phyloP scores from a whole-genome alignment of 148 eudicot species.

The Fagopyrum esculentum region DNA sequence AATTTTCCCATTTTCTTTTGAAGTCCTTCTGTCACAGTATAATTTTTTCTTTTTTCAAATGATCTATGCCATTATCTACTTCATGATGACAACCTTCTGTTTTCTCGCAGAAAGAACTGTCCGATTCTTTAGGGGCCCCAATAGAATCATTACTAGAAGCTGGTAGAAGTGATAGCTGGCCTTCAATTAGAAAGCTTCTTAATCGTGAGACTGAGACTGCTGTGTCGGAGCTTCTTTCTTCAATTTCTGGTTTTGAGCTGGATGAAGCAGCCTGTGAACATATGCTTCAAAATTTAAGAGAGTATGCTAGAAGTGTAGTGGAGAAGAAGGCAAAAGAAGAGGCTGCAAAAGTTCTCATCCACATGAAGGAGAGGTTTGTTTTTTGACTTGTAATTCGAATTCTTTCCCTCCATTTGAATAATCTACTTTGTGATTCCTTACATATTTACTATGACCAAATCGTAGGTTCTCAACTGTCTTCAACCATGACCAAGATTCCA shows the following conservation, averaged over 20 bases:
- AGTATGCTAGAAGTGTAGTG: conserved; percentile 28
- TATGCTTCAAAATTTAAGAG: conserved; percentile 23
- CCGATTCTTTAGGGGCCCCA: conserved; percentile 26
- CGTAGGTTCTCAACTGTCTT: conserved; percentile 33
- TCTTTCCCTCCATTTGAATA: background rate
- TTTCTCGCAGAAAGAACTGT: conserved; percentile 10
- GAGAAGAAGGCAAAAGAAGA: conserved; percentile 37
- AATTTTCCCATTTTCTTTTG: too few relatives aligned
- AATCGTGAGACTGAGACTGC: conserved; percentile 24
- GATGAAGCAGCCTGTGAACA: background rate
- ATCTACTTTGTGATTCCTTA: background rate
- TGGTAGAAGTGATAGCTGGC: conserved; percentile 31
- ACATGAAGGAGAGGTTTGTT: conserved; percentile 33
- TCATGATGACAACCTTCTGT: background rate
- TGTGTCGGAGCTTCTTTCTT: background rate
- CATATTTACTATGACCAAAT: background rate
- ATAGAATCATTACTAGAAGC: conserved; percentile 34
- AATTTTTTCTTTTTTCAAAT: too few relatives aligned
- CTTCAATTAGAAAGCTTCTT: conserved; percentile 29
- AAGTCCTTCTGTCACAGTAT: too few relatives aligned
- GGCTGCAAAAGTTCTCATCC: conserved; percentile 34
- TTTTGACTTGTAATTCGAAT: background rate
- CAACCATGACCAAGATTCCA: conserved; percentile 35
- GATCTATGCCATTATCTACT: too few relatives aligned
- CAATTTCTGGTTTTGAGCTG: background rate